Base-by-base conservation (phyloP, 1,284 basidiomycete genomes). In the Coniferiporia weirii region DNA sequence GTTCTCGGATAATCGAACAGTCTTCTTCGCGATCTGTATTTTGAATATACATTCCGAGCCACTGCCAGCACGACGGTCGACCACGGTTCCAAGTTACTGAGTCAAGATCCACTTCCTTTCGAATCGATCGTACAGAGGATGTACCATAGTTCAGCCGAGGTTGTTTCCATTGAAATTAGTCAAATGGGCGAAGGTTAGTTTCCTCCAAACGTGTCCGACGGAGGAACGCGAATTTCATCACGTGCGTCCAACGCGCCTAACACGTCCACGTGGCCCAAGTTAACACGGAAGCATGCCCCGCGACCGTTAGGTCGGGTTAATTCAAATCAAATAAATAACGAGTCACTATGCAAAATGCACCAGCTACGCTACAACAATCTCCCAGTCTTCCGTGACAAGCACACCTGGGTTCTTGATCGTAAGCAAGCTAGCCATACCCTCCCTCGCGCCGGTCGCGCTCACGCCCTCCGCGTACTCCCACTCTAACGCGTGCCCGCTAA, bases 401-500 rank as follows among this genome's bases (percentile, higher is more conserved):
- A 87, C 79, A 55, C 76, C 82, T 0, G 92, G 93, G 70, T 93
- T 89, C 76, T 92, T 94, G 71, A 95, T 81, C 7, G 77, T 75
- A 60, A 95, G 73, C 59, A 84, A 71, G 65, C 85, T 87, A 32
- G 86, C 79, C n/a, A 61, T 66, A 19, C 80, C 83, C 62, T 87
- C 87, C 67, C 79, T 81, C 66, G 78, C 81, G 7, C 78, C 79
- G 47, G 67, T 68, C 27, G 77, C 75, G 19, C 75, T 73, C 61
- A 79, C 76, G 52, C 82, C 85, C 9, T 75, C 69, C 10, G 72
- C 74, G 64, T 75, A 85, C 62, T 80, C 77, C 79, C 81, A 92
- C 54, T 77, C 75, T 57, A 89, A 74, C 49, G 81, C 77, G 22
- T 70, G 71, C 1, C 77, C 80, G 13, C 75, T 79, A 54, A 82